Percentiles rank a stretch among this genome's conserved stretches.
Evolutionary conservation across 2,329 filamentous ascomycete genomes (phyloP).

Genomic region (Basipetospora sp.): DNA sequence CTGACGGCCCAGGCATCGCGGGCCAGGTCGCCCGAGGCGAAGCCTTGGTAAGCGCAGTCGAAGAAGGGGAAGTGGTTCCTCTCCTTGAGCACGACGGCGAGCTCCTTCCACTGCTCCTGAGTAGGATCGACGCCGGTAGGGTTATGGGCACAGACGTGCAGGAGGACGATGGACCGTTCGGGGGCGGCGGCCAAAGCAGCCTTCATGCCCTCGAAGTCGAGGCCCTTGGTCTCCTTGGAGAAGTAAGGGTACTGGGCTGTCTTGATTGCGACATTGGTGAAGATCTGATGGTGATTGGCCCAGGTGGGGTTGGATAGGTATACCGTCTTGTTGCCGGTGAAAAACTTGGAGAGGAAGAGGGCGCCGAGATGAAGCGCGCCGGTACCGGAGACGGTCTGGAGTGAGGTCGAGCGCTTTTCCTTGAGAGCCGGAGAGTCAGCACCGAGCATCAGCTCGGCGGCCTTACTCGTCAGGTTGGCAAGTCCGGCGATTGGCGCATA

Average conservation of each 20-base stretch:
- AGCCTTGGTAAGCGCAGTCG: slow-evolving; percentile 94
- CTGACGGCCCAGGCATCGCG: slow-evolving; percentile 84
- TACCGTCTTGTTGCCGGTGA: slow-evolving; percentile 56
- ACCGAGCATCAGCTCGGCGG: slow-evolving; percentile 80
- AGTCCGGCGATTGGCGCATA: slow-evolving; percentile 93
- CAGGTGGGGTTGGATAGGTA: slow-evolving; percentile 93
- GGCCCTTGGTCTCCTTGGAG: slow-evolving; percentile 69
- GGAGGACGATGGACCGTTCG: slow-evolving; percentile 68
- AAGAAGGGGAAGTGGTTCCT: slow-evolving; percentile 95
- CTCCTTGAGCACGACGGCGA: slow-evolving; percentile 60
- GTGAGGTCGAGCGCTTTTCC: slow-evolving; percentile 65
- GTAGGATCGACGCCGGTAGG: slow-evolving; percentile 94
- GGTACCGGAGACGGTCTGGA: slow-evolving; percentile 95
- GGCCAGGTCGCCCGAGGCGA: slow-evolving; percentile 77
- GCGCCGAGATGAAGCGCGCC: slow-evolving; percentile 87
- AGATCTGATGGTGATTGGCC: slow-evolving; percentile 98
- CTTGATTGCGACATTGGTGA: slow-evolving; percentile 70
- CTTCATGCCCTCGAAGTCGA: slow-evolving; percentile 86
- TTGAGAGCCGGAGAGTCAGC: slow-evolving; percentile 62
- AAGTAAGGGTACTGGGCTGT: slow-evolving; percentile 89
- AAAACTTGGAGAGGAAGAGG: slow-evolving; percentile 86
- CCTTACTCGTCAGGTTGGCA: slow-evolving; percentile 69
- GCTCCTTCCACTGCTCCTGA: slow-evolving; percentile 82
- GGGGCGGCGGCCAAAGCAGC: slow-evolving; percentile 54
- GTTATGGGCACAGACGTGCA: slow-evolving; percentile 96